phyloP scores from a whole-genome alignment of 139 green algal species.

The Haematococcus sp. region DNA sequence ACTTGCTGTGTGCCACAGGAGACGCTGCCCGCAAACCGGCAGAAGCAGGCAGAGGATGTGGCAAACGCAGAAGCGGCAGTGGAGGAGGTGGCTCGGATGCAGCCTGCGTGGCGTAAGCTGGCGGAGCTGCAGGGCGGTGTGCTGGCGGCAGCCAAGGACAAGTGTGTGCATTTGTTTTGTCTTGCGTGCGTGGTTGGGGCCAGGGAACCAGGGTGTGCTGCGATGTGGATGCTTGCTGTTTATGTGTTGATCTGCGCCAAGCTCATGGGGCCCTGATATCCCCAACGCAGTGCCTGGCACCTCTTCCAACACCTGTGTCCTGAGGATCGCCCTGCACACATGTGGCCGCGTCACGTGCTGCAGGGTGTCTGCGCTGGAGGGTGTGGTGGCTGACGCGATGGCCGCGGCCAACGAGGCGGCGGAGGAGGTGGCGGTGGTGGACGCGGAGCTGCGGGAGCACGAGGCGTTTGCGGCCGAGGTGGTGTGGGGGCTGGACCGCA shows the following conservation, averaged over 20 bases:
- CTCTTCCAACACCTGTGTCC: no score
- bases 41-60: no score
- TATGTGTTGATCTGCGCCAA: no score
- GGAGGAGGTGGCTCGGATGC: not conserved
- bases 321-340: no score
- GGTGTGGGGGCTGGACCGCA: slow-evolving; percentile 28
- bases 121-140: not conserved
- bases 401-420: not conserved
- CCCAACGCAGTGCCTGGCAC: no score
- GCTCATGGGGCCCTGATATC: no score
- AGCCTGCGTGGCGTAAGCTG: slow-evolving; percentile 11
- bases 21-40: no score
- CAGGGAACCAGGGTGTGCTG: no score
- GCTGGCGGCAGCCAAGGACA: not conserved
- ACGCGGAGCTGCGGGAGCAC: slow-evolving; percentile 5
- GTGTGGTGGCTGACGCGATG: not conserved
- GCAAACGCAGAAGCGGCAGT: no score
- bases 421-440: slow-evolving; percentile 14
- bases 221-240: no score
- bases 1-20: no score
- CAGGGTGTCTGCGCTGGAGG: slow-evolving; percentile 1
- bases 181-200: not conserved
- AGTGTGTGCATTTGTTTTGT: not conserved
- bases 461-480: slow-evolving; percentile 2
- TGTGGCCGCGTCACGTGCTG: no score